Evolutionary conservation across 1,139 yeast genomes (phyloP).

Genomic region (Candida mesenterica): DNA sequence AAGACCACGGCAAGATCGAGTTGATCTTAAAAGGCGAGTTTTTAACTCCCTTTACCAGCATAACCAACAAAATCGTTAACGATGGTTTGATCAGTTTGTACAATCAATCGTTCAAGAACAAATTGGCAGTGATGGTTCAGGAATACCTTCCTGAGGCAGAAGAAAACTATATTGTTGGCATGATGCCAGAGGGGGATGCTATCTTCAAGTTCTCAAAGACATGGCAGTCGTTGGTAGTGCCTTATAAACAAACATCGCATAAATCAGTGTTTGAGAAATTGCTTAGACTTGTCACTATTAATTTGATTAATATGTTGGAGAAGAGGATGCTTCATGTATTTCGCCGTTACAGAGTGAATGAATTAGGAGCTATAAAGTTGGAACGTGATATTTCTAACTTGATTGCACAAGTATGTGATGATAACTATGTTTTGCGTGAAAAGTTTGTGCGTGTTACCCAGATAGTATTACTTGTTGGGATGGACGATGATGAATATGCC

Average conservation of each 20-base stretch:
- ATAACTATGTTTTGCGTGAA: constrained; percentile 70
- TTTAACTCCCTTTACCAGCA: constrained; percentile 38
- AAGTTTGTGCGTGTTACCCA: constrained; percentile 81
- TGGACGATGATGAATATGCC: constrained; percentile 75
- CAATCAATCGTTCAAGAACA: constrained; percentile 55
- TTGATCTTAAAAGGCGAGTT: constrained; percentile 38
- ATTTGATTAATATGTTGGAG: constrained; percentile 56
- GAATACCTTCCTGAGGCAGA: constrained; percentile 56
- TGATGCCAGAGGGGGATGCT: constrained; percentile 31
- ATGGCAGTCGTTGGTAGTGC: constrained; percentile 66
- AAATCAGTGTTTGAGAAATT: constrained; percentile 46
- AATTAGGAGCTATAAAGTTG: constrained; percentile 77
- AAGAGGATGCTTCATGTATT: constrained; percentile 64
- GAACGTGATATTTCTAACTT: constrained; percentile 80
- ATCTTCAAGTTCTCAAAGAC: constrained; percentile 50
- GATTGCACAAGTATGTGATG: constrained; percentile 62
- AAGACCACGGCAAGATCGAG: constrained; percentile 45
- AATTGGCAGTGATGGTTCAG: constrained; percentile 45
- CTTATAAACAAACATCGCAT: constrained; percentile 61
- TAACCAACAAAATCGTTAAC: constrained; percentile 46
- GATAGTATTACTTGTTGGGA: constrained; percentile 73
- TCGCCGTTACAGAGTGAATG: constrained; percentile 61
- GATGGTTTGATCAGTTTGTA: constrained; percentile 58
- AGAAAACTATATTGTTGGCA: constrained; percentile 39
- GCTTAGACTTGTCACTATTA: constrained; percentile 51